Evolutionary conservation across 495 filamentous ascomycete species (phyloP), one percentile per base, ranked within the genome.

Genomic region (Emericellopsis terricola): DNA sequence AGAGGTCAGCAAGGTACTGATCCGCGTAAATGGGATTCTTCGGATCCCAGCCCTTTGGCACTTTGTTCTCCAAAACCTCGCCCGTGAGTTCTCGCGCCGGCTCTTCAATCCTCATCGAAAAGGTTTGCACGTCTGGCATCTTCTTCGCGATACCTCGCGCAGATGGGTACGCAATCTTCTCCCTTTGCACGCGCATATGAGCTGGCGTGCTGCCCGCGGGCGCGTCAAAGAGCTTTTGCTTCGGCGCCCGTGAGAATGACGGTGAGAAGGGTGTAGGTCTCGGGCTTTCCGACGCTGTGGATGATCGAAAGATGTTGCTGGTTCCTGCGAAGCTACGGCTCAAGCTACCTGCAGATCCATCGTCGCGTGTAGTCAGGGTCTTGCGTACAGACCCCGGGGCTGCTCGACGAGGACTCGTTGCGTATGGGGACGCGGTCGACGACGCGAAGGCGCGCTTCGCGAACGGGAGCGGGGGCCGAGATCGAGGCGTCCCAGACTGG

Each of bases 21-120:
- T 64, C 60, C 6, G 62, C 60, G 33, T 66, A 66, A 19, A 66
- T 46, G 15, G 62, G 61, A 5, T 57, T 55, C 9, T 43, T 36
- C 13, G 56, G 45, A 28, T 39, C 49, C 13, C 50, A 44, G 41
- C 56, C 54, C n/a, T 59, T 46, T 13, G 59, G 57, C 5, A 66
- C 48, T 41, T 60, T 47, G 36, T 53, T 62, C 10, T 55, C 46
- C 33, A 66, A 16, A 31, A 46, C 54, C 46, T 63, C 59, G 34
- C 62, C 62, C 2, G 56, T 61, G 19, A 66, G 42, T 29, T 59
- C 50, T 21, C 52, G 50, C 18, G 58, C 57, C 0, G 62, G 62
- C 11, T 51, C 53, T 9, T 56, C 50, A 18, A 66, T 66, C 28
- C 50, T 52, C 59, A 64, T 56, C 40, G 50, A 48, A 41, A 66